Percentiles rank a stretch among this genome's conserved stretches.
Conservation (phyloP, 768 basidiomycete genomes). For the Psilocybe tampanensis region DNA sequence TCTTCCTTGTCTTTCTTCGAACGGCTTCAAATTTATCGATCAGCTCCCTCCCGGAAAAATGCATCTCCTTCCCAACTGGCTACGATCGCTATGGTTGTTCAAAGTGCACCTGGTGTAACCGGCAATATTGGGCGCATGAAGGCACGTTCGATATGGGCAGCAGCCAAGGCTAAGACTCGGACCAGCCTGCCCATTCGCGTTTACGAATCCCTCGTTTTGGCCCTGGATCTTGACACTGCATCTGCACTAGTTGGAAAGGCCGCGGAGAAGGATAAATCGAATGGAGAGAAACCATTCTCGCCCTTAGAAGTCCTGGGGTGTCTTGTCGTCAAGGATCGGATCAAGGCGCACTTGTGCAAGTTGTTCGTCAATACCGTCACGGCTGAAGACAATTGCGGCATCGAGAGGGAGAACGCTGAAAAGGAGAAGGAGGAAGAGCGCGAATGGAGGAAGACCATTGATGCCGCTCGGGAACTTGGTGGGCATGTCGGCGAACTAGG, state of each 20-base stretch:
- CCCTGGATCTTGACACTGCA: conserved; percentile 57
- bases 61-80: conserved; percentile 49
- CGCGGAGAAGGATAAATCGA: conserved; percentile 8
- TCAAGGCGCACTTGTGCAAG: conserved; percentile 52
- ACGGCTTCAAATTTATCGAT: conserved; percentile 57
- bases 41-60: conserved; percentile 44
- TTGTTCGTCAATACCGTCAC: conserved; percentile 54
- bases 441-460: conserved; percentile 51
- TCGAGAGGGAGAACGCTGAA: conserved; percentile 22
- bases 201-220: conserved; percentile 61
- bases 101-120: conserved; percentile 34
- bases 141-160: conserved; percentile 42
- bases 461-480: conserved; percentile 65
- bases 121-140: conserved; percentile 38
- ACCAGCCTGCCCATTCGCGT: conserved; percentile 16
- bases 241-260: conserved; percentile 26
- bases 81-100: conserved; percentile 59
- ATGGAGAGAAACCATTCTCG: conserved; percentile 25
- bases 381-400: conserved; percentile 31
- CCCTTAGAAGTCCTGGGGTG: conserved; percentile 56
- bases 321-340: conserved; percentile 49
- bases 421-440: conserved; percentile 34
- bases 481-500: conserved; percentile 58
- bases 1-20: conserved; percentile 34
- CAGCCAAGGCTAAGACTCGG: conserved; percentile 17